Percentiles rank a stretch among this genome's conserved stretches.
These are phyloP conservation scores for Aaosphaeria arxii DNA, from an alignment of 2,329 filamentous ascomycete species.

Conservation along the genomic window DNA sequence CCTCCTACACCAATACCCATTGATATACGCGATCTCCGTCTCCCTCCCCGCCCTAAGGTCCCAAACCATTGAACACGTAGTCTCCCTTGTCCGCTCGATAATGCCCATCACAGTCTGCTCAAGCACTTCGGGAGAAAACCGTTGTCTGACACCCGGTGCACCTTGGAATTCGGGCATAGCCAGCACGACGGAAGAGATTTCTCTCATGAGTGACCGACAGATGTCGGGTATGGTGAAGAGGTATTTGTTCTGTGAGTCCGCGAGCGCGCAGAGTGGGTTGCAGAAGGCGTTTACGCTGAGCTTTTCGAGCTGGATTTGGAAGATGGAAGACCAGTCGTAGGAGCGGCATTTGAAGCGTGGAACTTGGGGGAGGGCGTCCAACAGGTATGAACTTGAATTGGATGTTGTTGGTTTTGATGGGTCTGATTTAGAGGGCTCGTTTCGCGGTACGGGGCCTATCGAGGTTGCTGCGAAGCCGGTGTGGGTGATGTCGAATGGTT, in stretches of 20 bases:
- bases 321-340: conserved; percentile 64
- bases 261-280: conserved; percentile 75
- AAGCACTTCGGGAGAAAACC: conserved; percentile 60
- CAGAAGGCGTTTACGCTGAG: conserved; percentile 73
- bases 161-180: conserved; percentile 70
- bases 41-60: conserved; percentile 58
- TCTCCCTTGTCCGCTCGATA: conserved; percentile 52
- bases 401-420: conserved; percentile 17
- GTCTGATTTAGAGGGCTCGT: conserved; percentile 24
- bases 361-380: neutral
- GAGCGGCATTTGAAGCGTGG: conserved; percentile 36
- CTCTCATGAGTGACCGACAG: conserved; percentile 68
- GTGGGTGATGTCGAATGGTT: conserved; percentile 55
- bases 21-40: conserved; percentile 81
- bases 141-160: conserved; percentile 57
- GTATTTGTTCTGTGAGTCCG: conserved; percentile 72
- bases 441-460: conserved; percentile 51
- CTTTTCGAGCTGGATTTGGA: conserved; percentile 74
- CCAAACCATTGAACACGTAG: conserved; percentile 65
- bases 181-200: conserved; percentile 70
- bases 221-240: conserved; percentile 64
- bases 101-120: conserved; percentile 58
- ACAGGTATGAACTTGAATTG: conserved; percentile 6
- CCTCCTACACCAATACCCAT: conserved; percentile 78
- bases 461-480: conserved; percentile 58